These are phyloP conservation scores for Clavispora phyllophila DNA, from an alignment of 805 yeast genomes.

Conservation along the genomic window DNA sequence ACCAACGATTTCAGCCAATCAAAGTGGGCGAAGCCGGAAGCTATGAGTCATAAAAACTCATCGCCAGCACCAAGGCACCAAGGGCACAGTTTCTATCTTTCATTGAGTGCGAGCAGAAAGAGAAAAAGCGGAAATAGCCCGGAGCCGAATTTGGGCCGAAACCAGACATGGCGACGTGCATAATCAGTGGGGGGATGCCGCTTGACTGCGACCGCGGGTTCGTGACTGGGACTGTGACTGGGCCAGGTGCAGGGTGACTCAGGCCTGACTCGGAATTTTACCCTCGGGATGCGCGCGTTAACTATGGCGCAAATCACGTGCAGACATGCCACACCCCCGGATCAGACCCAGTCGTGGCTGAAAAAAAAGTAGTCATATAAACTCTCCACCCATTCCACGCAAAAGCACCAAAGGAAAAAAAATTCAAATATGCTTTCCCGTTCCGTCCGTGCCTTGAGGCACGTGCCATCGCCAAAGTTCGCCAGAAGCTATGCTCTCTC, in stretches of 20 bases:
- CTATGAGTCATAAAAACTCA: background rate
- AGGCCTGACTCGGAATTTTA: background rate
- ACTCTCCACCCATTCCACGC: background rate
- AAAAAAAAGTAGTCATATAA: background rate
- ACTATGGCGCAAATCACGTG: background rate
- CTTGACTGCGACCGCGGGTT: background rate
- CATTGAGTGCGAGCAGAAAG: background rate
- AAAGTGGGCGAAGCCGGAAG: background rate
- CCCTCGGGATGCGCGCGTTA: conserved; percentile 1
- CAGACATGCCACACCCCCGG: background rate
- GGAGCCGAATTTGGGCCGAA: background rate
- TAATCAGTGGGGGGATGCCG: background rate
- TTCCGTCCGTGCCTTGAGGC: conserved; percentile 23
- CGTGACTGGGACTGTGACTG: background rate
- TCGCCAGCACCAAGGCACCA: background rate
- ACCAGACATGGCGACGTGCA: background rate
- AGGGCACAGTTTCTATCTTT: background rate
- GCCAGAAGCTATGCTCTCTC: conserved; percentile 57
- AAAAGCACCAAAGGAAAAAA: background rate
- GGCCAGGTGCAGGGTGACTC: background rate
- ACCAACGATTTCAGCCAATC: background rate
- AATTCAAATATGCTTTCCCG: conserved; percentile 23
- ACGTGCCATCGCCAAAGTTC: conserved; percentile 10
- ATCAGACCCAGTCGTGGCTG: background rate
- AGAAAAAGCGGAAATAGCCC: background rate